Conservation (phyloP, 2,329 filamentous ascomycete species). For the Fusarium oligoseptatum region DNA sequence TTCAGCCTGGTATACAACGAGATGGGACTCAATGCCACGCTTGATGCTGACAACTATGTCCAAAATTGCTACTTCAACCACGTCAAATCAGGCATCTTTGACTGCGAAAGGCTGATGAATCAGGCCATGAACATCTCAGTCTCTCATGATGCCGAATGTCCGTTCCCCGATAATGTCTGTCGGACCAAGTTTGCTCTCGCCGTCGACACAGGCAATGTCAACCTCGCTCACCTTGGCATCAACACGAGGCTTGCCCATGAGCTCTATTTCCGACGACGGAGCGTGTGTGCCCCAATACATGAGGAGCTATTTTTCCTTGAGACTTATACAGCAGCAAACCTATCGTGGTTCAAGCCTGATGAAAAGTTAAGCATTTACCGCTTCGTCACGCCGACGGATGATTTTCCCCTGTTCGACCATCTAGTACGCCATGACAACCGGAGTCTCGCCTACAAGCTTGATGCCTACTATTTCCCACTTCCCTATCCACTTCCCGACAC, state of each 20-base stretch:
- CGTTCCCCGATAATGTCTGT: neutral
- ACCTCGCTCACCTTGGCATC: neutral
- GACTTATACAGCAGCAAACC: neutral
- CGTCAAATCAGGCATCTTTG: neutral
- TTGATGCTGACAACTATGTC: neutral
- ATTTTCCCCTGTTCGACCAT: neutral
- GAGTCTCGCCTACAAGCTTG: neutral
- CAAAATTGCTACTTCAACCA: slow-evolving; percentile 1
- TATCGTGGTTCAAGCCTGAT: neutral
- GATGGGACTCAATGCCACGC: neutral
- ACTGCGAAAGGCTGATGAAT: neutral
- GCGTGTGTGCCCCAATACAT: neutral
- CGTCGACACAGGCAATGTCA: neutral
- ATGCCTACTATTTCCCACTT: neutral
- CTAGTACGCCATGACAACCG: neutral
- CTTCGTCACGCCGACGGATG: neutral
- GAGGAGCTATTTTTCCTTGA: neutral
- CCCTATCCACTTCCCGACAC: neutral
- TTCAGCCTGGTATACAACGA: neutral
- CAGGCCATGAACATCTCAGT: neutral
- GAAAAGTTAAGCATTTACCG: neutral
- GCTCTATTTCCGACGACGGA: slow-evolving; percentile 3
- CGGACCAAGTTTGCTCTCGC: neutral
- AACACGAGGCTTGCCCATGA: neutral
- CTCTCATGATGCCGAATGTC: neutral